A percentile compares a stretch with the other conserved stretches of the same genome.
phyloP scores from a whole-genome alignment of 169 alveolate species.

The Fabrea salina region DNA sequence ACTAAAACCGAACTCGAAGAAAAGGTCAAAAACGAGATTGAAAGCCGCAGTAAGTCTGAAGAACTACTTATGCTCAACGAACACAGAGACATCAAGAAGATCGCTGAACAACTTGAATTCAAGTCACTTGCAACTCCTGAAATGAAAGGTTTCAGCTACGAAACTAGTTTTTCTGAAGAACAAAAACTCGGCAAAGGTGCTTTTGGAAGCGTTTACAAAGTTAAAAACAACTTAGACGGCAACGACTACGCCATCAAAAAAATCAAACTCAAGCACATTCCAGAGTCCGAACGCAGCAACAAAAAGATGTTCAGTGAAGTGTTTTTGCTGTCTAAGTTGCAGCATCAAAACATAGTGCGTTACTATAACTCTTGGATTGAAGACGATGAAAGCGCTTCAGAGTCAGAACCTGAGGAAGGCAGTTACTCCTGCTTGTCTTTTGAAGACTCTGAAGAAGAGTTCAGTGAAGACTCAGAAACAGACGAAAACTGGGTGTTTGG shows the following conservation, averaged over 20 bases:
- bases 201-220: constrained; percentile 73
- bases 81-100: not conserved
- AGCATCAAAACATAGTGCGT: constrained; percentile 76
- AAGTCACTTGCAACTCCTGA: not conserved
- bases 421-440: not conserved
- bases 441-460: not conserved
- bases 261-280: constrained; percentile 45
- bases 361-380: constrained; percentile 79
- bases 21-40: not conserved
- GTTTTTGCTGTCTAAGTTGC: constrained; percentile 53
- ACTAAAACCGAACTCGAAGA: not conserved
- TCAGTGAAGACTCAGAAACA: too few relatives aligned
- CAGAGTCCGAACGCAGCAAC: constrained; percentile 41
- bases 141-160: constrained; percentile 36
- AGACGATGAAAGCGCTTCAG: constrained; percentile 42
- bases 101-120: not conserved
- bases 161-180: constrained; percentile 52
- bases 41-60: not conserved
- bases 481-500: constrained; percentile 2
- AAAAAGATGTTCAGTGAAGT: constrained; percentile 73
- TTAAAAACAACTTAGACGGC: constrained; percentile 56
- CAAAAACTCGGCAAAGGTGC: constrained; percentile 79
- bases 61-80: not conserved
- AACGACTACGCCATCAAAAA: constrained; percentile 68
- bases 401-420: too few relatives aligned